Percentiles rank a stretch among this genome's conserved stretches.
Conservation (phyloP, 1,284 basidiomycete species). For the Golubevia sp. region DNA sequence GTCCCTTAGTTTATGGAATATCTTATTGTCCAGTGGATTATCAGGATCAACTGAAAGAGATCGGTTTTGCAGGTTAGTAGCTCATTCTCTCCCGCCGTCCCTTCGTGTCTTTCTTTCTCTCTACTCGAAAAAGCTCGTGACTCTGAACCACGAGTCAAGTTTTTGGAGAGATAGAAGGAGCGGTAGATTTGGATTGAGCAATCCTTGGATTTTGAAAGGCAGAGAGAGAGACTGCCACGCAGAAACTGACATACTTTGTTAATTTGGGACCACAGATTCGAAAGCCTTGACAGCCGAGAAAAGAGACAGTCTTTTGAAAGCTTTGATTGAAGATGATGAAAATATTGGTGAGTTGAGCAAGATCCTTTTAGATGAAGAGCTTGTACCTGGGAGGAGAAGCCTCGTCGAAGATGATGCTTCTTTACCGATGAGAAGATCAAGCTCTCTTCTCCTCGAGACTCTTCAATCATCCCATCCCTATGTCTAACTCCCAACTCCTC, state of each 20-base stretch:
- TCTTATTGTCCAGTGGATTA: slow-evolving; percentile 87
- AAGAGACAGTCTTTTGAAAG: slow-evolving; percentile 54
- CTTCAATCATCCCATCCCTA: too few relatives aligned
- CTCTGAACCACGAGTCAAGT: too few relatives aligned
- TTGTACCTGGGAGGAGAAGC: too few relatives aligned
- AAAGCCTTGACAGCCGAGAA: slow-evolving; percentile 78
- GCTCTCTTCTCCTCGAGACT: too few relatives aligned
- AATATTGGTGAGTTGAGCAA: slow-evolving; percentile 67
- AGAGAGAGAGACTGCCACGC: too few relatives aligned
- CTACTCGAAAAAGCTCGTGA: neutral
- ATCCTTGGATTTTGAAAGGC: too few relatives aligned
- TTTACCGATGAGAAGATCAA: too few relatives aligned
- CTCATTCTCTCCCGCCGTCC: neutral
- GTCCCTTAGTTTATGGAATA: slow-evolving; percentile 90
- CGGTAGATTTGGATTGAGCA: too few relatives aligned
- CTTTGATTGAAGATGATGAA: slow-evolving; percentile 33
- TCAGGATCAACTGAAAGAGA: slow-evolving; percentile 72
- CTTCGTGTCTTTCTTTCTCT: neutral
- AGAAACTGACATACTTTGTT: too few relatives aligned
- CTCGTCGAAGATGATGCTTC: too few relatives aligned
- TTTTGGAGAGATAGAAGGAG: too few relatives aligned
- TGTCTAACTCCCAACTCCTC: neutral
- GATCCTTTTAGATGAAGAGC: too few relatives aligned
- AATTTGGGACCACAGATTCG: slow-evolving; percentile 74
- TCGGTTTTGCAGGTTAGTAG: slow-evolving; percentile 82